Evolutionary conservation across 805 yeast species (phyloP).

Genomic region (Metschnikowia orientalis): DNA sequence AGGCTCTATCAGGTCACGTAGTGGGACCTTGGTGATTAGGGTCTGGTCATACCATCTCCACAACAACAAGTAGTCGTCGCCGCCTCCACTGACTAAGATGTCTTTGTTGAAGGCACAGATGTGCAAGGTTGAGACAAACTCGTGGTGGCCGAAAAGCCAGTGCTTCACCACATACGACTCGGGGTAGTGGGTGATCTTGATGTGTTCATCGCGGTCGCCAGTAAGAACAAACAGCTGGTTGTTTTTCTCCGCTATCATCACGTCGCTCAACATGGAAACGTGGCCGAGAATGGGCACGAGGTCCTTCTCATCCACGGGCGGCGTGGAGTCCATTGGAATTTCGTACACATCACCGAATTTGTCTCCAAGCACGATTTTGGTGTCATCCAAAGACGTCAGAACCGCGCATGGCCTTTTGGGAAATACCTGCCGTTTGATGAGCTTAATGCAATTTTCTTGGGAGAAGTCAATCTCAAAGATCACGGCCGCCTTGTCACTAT

Average conservation of each 20-base stretch:
- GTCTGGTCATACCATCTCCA: conserved; percentile 72
- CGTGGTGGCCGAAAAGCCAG: conserved; percentile 82
- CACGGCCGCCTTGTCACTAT: conserved; percentile 76
- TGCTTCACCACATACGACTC: conserved; percentile 70
- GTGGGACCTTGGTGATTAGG: conserved; percentile 46
- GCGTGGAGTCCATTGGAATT: conserved; percentile 40
- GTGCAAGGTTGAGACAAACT: conserved; percentile 68
- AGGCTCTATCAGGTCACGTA: conserved; percentile 35
- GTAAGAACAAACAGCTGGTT: conserved; percentile 60
- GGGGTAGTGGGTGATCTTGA: conserved; percentile 78
- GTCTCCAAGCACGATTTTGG: conserved; percentile 69
- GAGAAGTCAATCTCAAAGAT: conserved; percentile 46
- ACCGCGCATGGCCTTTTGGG: conserved; percentile 93
- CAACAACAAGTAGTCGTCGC: conserved; percentile 66
- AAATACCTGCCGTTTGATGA: conserved; percentile 67
- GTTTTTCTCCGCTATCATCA: conserved; percentile 39
- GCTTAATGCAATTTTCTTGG: conserved; percentile 40
- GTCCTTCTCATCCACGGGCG: conserved; percentile 37
- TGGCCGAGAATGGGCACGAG: conserved; percentile 82
- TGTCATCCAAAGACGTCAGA: conserved; percentile 49
- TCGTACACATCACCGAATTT: conserved; percentile 94
- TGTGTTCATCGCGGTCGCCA: conserved; percentile 95
- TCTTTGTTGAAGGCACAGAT: conserved; percentile 49
- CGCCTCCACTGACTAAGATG: conserved; percentile 80
- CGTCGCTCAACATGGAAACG: conserved; percentile 91